Evolutionary conservation across 2,329 filamentous ascomycete species (phyloP), one percentile per base, ranked within the genome.

Genomic region (Celoporthe dispersa): DNA sequence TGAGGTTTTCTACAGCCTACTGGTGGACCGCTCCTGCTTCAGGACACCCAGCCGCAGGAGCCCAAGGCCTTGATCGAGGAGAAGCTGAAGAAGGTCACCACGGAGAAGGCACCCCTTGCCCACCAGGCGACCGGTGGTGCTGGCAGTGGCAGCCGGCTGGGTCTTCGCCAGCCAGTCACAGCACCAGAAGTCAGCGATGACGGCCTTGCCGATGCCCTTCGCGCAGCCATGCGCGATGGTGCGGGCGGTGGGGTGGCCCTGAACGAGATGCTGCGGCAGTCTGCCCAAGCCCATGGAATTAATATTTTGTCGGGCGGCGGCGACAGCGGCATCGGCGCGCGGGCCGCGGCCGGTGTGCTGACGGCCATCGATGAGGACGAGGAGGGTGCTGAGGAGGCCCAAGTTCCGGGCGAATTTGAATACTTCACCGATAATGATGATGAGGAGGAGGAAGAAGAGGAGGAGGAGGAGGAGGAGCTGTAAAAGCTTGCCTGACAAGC

Each of bases 11-110:
- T 48, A 14, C 76, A 97, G 92, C 93, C 95, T 73, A 98, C 95
- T 57, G 95, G 96, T 74, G 96, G 96, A 74, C 94, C 97, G 51
- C 90, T 98, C 44, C 87, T 99, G n/a, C 89, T 99, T 31, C 86
- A 93, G 68, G 96, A 99, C 79, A 94, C 91, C 19, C 87, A 91
- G 74, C 92, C 94, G 0, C 88, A 90, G 1, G 92, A 97, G 79
- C 82, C 90, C 63, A 97, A 97, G 80, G 84, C 90, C 25, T 86
- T 96, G 9, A 87, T 99, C 63, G 96, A 98, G 79, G 90, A 98
- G 80, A 97, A 97, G 84, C 88, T 97, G 57, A 96, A 94, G 86
- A 97, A 97, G 80, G 86, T 87, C 4, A 86, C 86, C 1, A 88
- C 84, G 0, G 89, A 91, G 75, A 88, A 86, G 68, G 88, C 89